phyloP scores from a whole-genome alignment of 345 rosid species.

The Salix dunnii region DNA sequence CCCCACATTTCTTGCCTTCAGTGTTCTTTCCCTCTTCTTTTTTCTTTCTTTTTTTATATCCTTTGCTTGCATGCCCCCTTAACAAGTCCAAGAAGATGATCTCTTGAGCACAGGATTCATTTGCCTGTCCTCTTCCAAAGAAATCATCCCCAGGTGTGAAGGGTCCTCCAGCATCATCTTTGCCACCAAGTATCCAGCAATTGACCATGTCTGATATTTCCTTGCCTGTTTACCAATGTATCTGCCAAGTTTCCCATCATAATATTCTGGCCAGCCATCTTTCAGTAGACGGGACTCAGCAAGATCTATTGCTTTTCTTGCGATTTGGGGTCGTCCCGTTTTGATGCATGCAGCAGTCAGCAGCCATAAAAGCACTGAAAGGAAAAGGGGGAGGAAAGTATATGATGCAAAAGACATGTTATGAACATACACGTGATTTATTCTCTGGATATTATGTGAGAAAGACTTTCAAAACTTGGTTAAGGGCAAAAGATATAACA shows the following conservation, averaged over 20 bases:
- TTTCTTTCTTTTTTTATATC: background rate
- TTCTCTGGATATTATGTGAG: background rate
- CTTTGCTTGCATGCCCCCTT: background rate
- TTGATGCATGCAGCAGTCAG: conserved; percentile 38
- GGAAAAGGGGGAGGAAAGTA: background rate
- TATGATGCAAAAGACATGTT: background rate
- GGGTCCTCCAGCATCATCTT: conserved; percentile 38
- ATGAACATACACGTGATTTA: background rate
- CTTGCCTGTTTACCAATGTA: conserved; percentile 37
- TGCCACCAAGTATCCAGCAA: conserved; percentile 36
- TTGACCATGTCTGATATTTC: conserved; percentile 34
- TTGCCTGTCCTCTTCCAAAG: conserved; percentile 29
- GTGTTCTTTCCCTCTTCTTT: background rate
- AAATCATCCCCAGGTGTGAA: conserved; percentile 27
- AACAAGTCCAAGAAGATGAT: conserved; percentile 28
- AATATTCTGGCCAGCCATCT: conserved; percentile 39
- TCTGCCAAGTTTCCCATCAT: conserved; percentile 33
- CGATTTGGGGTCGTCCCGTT: conserved; percentile 33
- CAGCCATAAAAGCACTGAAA: conserved; percentile 33
- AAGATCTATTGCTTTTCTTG: conserved; percentile 32
- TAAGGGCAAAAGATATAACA: background rate
- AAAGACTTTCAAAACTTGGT: background rate
- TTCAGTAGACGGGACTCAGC: conserved; percentile 27
- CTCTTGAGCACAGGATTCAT: conserved; percentile 25
- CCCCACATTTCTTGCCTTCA: background rate